Percentiles rank a stretch among this genome's conserved stretches.
Conservation (phyloP, 2,329 filamentous ascomycete species). For the Emmonsiellopsis sp. region DNA sequence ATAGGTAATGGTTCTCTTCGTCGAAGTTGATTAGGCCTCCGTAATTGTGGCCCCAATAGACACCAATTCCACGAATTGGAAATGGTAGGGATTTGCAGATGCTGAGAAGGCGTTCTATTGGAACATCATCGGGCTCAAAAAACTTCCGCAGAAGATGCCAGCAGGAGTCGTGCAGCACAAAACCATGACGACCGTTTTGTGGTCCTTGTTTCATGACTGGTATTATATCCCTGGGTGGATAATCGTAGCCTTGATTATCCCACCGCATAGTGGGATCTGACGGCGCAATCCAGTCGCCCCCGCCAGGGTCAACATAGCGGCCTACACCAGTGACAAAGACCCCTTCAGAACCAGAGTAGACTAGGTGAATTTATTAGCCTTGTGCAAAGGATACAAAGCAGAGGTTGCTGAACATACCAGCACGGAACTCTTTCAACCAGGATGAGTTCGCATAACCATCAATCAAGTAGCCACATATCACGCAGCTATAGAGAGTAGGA, state of each 20-base stretch:
- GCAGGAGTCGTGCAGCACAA: neutral
- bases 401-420: constrained; percentile 1
- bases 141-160: neutral
- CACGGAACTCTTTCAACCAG: constrained; percentile 8
- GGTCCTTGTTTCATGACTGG: constrained; percentile 5
- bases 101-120: neutral
- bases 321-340: constrained; percentile 5
- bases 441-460: neutral
- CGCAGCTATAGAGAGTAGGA: neutral
- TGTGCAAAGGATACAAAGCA: neutral
- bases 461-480: neutral
- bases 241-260: constrained; percentile 3
- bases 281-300: constrained; percentile 1
- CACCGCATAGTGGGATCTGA: constrained; percentile 2
- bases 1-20: neutral
- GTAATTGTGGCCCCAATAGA: neutral
- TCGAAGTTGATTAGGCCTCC: neutral
- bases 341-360: constrained; percentile 5
- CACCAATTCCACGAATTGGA: neutral
- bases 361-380: constrained; percentile 1
- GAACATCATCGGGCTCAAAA: neutral
- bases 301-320: constrained; percentile 3
- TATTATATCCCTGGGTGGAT: neutral
- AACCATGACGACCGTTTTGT: neutral
- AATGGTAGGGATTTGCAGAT: neutral